phyloP scores from a whole-genome alignment of 2,329 filamentous ascomycete genomes.

The Colletotrichum sp. region DNA sequence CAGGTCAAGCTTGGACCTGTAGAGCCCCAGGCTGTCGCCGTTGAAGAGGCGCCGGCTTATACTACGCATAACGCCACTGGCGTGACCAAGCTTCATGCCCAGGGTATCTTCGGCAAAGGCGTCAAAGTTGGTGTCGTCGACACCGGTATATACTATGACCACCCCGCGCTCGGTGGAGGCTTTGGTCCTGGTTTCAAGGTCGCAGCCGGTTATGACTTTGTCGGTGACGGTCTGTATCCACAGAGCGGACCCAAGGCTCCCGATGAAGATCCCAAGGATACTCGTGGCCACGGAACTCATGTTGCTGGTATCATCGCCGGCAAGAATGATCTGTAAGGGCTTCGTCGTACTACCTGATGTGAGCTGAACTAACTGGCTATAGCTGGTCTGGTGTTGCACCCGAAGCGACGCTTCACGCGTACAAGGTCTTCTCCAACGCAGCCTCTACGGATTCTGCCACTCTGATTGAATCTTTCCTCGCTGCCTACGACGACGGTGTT shows the following conservation, averaged over 20 bases:
- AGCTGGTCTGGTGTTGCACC: slow-evolving; percentile 34
- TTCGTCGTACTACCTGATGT: neutral
- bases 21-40: slow-evolving; percentile 7
- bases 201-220: slow-evolving; percentile 28
- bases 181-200: slow-evolving; percentile 25
- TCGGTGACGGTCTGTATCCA: slow-evolving; percentile 26
- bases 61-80: slow-evolving; percentile 42
- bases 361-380: neutral
- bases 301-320: slow-evolving; percentile 36
- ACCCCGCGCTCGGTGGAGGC: slow-evolving; percentile 30
- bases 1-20: slow-evolving; percentile 20
- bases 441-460: slow-evolving; percentile 39
- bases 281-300: slow-evolving; percentile 32
- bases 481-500: slow-evolving; percentile 35
- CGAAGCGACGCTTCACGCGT: slow-evolving; percentile 30
- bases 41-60: slow-evolving; percentile 25
- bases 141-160: slow-evolving; percentile 45
- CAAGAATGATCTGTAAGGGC: slow-evolving; percentile 19
- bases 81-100: slow-evolving; percentile 40
- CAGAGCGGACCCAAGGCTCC: slow-evolving; percentile 25
- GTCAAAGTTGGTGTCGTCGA: slow-evolving; percentile 45
- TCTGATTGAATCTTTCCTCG: slow-evolving; percentile 41
- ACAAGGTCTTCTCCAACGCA: slow-evolving; percentile 30
- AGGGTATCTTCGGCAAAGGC: slow-evolving; percentile 42
- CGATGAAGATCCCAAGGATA: slow-evolving; percentile 34